These are phyloP conservation scores for Cryptococcus floricola DNA, from an alignment of 1,284 basidiomycete species.

Conservation along the genomic window DNA sequence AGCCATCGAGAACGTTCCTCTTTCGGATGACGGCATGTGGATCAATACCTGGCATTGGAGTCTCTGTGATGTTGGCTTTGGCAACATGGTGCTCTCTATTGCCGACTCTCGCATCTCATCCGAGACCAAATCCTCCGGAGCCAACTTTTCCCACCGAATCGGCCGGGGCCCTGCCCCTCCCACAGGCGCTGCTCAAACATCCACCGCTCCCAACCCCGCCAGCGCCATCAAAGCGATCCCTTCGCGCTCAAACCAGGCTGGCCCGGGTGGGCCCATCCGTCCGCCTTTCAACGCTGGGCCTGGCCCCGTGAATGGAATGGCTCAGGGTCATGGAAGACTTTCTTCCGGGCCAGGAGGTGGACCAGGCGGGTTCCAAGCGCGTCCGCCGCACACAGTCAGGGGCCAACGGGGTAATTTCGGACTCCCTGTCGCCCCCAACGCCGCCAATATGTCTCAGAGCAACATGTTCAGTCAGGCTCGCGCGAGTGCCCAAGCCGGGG, in stretches of 20 bases:
- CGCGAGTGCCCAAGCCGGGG: not conserved
- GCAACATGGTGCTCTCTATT: slow-evolving; percentile 79
- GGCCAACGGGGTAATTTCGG: too few relatives aligned
- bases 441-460: not conserved
- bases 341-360: too few relatives aligned
- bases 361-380: too few relatives aligned
- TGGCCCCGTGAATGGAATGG: too few relatives aligned
- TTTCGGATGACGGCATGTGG: slow-evolving; percentile 65
- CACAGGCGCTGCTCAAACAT: slow-evolving; percentile 6
- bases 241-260: not conserved
- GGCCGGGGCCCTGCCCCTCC: slow-evolving; percentile 22
- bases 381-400: too few relatives aligned
- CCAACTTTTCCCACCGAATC: slow-evolving; percentile 74
- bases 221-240: not conserved
- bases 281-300: slow-evolving; percentile 4
- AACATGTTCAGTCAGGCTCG: not conserved
- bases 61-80: slow-evolving; percentile 85
- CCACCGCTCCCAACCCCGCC: slow-evolving; percentile 6
- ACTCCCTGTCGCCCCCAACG: too few relatives aligned
- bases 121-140: slow-evolving; percentile 89
- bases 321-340: too few relatives aligned
- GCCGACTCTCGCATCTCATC: slow-evolving; percentile 87
- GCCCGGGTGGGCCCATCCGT: slow-evolving; percentile 1
- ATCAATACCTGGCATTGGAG: slow-evolving; percentile 99
- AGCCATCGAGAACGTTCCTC: slow-evolving; percentile 59